Percentiles rank a stretch among this genome's conserved stretches.
Evolutionary conservation across 2,329 filamentous ascomycete species (phyloP).

Genomic region (Clonostachys solani): DNA sequence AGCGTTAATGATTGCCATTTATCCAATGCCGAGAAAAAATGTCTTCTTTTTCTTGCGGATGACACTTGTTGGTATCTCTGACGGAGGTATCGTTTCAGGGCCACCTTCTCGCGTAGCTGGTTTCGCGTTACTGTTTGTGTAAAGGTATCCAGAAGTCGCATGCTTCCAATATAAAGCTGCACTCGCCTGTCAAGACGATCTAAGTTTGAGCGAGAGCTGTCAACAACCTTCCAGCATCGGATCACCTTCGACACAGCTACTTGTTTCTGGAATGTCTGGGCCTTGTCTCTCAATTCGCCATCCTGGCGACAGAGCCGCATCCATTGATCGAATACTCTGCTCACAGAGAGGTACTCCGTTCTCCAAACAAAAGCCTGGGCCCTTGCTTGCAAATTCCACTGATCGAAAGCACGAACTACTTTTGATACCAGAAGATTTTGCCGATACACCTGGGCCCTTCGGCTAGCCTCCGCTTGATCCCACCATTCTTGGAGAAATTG

Average conservation of each 20-base stretch:
- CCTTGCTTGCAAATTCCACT: slow-evolving; percentile 26
- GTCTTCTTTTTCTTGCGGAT: slow-evolving; percentile 20
- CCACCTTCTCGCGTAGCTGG: slow-evolving; percentile 16
- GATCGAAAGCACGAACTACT: slow-evolving; percentile 11
- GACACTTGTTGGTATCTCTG: slow-evolving; percentile 26
- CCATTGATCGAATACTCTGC: slow-evolving; percentile 21
- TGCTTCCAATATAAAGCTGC: slow-evolving; percentile 22
- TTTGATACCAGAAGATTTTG: slow-evolving; percentile 11
- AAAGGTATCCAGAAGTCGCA: slow-evolving; percentile 16
- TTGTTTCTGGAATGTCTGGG: background rate
- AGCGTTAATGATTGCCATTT: slow-evolving; percentile 16
- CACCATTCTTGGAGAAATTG: slow-evolving; percentile 21
- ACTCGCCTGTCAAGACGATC: slow-evolving; percentile 14
- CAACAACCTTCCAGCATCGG: too few species aligned
- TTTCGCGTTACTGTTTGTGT: slow-evolving; percentile 14
- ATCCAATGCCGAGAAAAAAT: slow-evolving; percentile 22
- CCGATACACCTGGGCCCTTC: slow-evolving; percentile 14
- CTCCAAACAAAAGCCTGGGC: slow-evolving; percentile 25
- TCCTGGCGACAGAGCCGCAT: slow-evolving; percentile 1
- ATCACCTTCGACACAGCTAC: too few species aligned
- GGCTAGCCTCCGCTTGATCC: slow-evolving; percentile 17
- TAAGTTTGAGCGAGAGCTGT: slow-evolving; percentile 3
- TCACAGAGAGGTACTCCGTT: slow-evolving; percentile 21
- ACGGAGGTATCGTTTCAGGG: slow-evolving; percentile 25
- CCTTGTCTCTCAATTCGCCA: slow-evolving; percentile 7